Base-by-base conservation (phyloP, 768 basidiomycete genomes). In the Leccinum subgranulosum region DNA sequence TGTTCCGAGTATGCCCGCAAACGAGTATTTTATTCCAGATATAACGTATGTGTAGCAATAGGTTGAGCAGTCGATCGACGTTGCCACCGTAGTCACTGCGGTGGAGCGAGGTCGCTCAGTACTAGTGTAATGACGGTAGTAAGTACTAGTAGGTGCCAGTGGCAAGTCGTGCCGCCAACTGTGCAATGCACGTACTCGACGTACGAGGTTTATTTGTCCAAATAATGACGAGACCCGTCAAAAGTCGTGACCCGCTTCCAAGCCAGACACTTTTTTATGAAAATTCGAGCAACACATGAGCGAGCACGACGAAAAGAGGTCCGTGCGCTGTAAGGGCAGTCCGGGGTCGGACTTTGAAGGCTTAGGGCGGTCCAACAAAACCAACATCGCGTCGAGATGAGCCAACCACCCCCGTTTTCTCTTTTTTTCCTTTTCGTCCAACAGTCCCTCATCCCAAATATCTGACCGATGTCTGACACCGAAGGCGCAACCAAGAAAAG, bases 341-440 rank as follows among this genome's bases (percentile, higher is more conserved):
- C 60, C 58, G 57, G 60, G 59, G 69, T 74, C 71, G 71, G 71
- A 72, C 71, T 72, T 72, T 72, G 73, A 72, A 72, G 71, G 73
- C 25, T 66, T 54, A 66, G 71, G 72, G 71, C 60, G 70, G 73
- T 72, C 63, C 71, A 74, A 72, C 70, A 72, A 74, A 72, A 72
- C 70, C 64, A 68, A 43, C 65, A 64, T 69, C 71, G 69, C 71
- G 71, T 73, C 73, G 69, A 73, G 72, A 72, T 71, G 71, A 71
- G 74, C 71, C 46, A 47, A 43, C 41, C 72, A 71, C 64, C 68
- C 57, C 71, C 64, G 64, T 60, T 56, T 60, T 67, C 66, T 64
- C n/a, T 64, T 68, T 71, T 69, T 70, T 60, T 63, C 65, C 65
- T 60, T 62, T 25, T 23, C 46, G 6, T 9, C 14, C 45, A 46